phyloP scores from a whole-genome alignment of 805 yeast genomes.

The Tetrapisispora taiwanensis region DNA sequence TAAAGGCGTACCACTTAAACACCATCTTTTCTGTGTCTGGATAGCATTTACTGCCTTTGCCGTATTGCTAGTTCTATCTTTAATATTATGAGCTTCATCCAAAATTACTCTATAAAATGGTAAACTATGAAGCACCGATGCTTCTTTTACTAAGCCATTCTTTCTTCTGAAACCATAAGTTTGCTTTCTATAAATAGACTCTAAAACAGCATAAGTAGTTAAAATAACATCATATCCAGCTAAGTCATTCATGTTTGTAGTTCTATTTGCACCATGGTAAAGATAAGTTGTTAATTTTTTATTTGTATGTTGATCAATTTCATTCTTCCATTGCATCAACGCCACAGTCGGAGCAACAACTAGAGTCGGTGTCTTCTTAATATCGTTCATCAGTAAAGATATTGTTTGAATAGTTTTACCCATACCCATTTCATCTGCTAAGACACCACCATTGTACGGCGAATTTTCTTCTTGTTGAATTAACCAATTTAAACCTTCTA shows the following conservation, averaged over 20 bases:
- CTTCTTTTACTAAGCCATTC: constrained; percentile 59
- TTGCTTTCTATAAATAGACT: constrained; percentile 76
- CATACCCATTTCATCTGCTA: constrained; percentile 99
- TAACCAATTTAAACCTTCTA: constrained; percentile 90
- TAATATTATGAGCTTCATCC: constrained; percentile 97
- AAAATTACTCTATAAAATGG: constrained; percentile 76
- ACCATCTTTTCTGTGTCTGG: constrained; percentile 69
- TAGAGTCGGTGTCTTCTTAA: constrained; percentile 58
- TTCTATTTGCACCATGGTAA: constrained; percentile 80
- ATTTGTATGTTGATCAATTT: constrained; percentile 76
- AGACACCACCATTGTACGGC: constrained; percentile 74
- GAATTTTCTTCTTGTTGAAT: constrained; percentile 62
- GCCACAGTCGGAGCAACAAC: constrained; percentile 99
- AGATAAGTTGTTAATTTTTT: constrained; percentile 57
- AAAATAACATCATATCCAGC: constrained; percentile 57
- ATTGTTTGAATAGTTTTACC: constrained; percentile 97
- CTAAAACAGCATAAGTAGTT: constrained; percentile 89
- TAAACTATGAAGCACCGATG: constrained; percentile 61
- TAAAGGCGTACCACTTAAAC: constrained; percentile 91
- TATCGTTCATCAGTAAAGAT: constrained; percentile 68
- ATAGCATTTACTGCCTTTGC: constrained; percentile 81
- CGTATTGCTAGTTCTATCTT: constrained; percentile 87
- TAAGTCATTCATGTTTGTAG: constrained; percentile 46
- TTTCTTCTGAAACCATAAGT: constrained; percentile 73
- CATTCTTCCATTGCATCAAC: constrained; percentile 93